phyloP scores from a whole-genome alignment of 192 early-diverging fungal genomes.

The Backusella circina region DNA sequence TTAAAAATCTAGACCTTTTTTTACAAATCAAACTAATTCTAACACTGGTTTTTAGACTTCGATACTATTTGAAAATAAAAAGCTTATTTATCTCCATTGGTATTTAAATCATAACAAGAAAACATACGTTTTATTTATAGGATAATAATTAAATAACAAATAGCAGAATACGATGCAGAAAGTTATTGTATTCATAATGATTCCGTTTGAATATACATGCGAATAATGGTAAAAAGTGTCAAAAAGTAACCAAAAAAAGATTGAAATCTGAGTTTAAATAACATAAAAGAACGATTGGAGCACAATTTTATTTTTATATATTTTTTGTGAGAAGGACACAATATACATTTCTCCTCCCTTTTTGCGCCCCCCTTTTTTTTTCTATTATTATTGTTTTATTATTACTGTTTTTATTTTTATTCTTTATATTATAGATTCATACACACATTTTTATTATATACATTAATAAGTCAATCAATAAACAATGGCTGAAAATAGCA shows the following conservation, averaged over 20 bases:
- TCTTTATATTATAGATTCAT: neutral
- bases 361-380: neutral
- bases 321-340: neutral
- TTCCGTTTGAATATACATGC: too few species aligned
- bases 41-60: neutral
- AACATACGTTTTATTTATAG: neutral
- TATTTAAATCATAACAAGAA: neutral
- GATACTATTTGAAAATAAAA: neutral
- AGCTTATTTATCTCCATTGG: neutral
- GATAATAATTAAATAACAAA: neutral
- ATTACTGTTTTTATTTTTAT: neutral
- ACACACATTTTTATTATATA: neutral
- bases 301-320: neutral
- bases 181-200: neutral
- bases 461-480: neutral
- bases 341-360: neutral
- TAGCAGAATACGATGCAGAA: neutral
- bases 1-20: too few species aligned
- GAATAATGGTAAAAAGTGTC: neutral
- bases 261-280: neutral
- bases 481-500: neutral
- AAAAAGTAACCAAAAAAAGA: neutral
- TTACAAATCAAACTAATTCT: too few species aligned
- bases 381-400: neutral
- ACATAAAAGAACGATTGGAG: neutral